Base-by-base conservation (phyloP, 441 rosid species). In the Erodium moschatum region DNA sequence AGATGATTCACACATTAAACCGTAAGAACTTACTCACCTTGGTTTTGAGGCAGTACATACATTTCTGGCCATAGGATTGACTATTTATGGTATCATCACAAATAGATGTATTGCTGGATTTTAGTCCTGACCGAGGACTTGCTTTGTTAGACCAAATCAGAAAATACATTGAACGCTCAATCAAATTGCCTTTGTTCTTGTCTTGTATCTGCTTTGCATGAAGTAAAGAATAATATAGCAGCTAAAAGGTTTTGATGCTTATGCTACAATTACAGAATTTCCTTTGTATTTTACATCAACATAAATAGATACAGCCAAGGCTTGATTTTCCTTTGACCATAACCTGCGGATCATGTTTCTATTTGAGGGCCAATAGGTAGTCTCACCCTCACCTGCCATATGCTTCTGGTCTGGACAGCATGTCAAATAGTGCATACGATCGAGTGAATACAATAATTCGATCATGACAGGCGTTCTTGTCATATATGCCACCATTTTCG, bases 401-500 rank as follows among this genome's bases (percentile, higher is more conserved):
- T 40, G 46, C 12, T 40, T 6, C 46, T 33, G 46, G 46, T 40
- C 46, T 40, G 46, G 50, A 12, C 50, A 44, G 46, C 46, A 40
- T 31, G 46, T 31, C 35, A 31, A 31, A 5, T 5, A 24, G 27
- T 24, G 27, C 27, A 24, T 24, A 24, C 27, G 1, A 24, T 0
- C 27, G 27, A 24, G 27, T 24, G 1, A 24, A 24, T 33, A 33
- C 38, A 33, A 33, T 3, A 48, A 6, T n/a, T 48, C 56, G 52
- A 38, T 38, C 42, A 38, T 0, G 42, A 38, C 35, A 35, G 35
- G 63, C n/a, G 27, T 48, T 67, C 18, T 18, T 48, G 11, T 77
- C 78, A 85, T 70, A 81, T 72, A 12, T 79, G 82, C 87, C 89
- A 88, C 94, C 90, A 88, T 75, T 86, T 86, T 69, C 87, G 81